Evolutionary conservation across 345 rosid species (phyloP).

Genomic region (Bruguiera parviflora): DNA sequence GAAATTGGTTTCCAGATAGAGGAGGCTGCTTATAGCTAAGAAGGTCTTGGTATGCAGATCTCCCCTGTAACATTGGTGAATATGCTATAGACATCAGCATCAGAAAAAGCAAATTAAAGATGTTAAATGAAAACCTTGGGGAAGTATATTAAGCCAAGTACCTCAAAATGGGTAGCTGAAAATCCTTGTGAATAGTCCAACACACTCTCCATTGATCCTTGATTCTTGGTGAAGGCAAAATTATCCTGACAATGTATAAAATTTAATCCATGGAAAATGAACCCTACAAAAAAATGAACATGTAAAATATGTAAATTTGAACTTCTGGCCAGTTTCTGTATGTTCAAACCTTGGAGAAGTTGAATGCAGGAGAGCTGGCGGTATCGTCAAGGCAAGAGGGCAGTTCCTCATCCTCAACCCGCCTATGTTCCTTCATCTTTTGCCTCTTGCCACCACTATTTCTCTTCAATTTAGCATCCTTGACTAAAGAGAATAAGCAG

Average conservation of each 20-base stretch:
- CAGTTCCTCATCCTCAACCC: conserved; percentile 33
- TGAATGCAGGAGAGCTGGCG: conserved; percentile 76
- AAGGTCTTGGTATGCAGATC: conserved; percentile 44
- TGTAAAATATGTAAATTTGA: background rate
- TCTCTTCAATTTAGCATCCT: conserved; percentile 14
- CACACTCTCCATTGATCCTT: conserved; percentile 48
- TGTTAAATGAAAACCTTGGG: too few species aligned
- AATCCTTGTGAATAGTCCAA: conserved; percentile 60
- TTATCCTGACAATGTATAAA: conserved; percentile 31
- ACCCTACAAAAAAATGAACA: background rate
- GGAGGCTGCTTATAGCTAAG: conserved; percentile 39
- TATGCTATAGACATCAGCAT: background rate
- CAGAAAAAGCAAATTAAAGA: background rate
- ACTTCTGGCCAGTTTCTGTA: background rate
- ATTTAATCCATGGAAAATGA: background rate
- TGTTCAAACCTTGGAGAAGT: conserved; percentile 45
- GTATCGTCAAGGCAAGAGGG: conserved; percentile 75
- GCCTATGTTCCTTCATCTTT: conserved; percentile 36
- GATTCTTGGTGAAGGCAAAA: conserved; percentile 36
- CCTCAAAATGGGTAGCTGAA: conserved; percentile 71
- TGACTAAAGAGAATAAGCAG: conserved; percentile 10
- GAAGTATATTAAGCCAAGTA: conserved; percentile 11
- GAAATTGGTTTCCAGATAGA: conserved; percentile 39
- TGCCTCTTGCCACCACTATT: conserved; percentile 30
- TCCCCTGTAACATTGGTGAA: conserved; percentile 36